These are phyloP conservation scores for Microstegium vimineum DNA, from an alignment of 176 grass and related monocot genomes.

Conservation along the genomic window DNA sequence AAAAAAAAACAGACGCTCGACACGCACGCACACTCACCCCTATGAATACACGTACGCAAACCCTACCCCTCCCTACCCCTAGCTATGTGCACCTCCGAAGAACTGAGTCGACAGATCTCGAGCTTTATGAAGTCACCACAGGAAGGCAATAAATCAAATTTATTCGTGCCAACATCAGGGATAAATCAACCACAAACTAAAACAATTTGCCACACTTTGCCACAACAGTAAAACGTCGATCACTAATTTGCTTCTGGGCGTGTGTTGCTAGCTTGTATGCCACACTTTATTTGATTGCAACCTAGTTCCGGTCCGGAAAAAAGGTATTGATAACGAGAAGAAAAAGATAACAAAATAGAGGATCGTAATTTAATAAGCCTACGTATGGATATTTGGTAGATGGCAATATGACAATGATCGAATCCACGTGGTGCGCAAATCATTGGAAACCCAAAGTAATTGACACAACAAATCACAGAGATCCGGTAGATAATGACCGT, in stretches of 20 bases:
- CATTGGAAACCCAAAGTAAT: conserved; percentile 8
- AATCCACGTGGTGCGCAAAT: neutral
- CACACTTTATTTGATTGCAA: neutral
- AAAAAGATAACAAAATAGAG: neutral
- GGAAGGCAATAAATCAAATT: too few relatives aligned
- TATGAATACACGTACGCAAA: too few relatives aligned
- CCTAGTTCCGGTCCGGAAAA: neutral
- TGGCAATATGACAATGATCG: neutral
- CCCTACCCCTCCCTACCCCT: too few relatives aligned
- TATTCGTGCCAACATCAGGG: too few relatives aligned
- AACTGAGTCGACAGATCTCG: too few relatives aligned
- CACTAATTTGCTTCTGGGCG: neutral
- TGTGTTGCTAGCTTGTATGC: neutral
- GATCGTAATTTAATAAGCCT: neutral
- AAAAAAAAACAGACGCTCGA: too few relatives aligned
- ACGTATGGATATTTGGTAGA: neutral
- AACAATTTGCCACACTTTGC: neutral
- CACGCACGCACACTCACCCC: too few relatives aligned
- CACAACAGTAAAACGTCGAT: neutral
- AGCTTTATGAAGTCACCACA: too few relatives aligned
- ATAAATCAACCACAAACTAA: neutral
- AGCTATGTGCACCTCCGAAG: too few relatives aligned
- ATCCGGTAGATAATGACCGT: conserved; percentile 20
- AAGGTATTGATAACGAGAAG: neutral
- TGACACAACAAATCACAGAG: conserved; percentile 6